Conservation (phyloP, 1,139 yeast species). For the Suhomyces terraborum region DNA sequence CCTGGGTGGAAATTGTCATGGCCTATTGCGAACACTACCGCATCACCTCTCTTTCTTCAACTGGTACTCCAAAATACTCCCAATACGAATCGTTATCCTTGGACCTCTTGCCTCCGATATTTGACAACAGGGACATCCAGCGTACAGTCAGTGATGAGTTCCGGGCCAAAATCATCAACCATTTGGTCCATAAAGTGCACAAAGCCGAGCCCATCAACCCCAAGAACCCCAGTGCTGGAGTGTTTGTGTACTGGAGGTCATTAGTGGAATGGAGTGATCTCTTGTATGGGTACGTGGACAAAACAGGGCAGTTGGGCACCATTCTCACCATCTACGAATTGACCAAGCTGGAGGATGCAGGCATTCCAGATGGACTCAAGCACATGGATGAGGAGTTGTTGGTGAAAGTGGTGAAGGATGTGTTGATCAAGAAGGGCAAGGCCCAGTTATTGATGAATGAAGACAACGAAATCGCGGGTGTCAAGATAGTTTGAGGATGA, state of each 20-base stretch:
- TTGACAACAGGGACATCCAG: conserved; percentile 51
- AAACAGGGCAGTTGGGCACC: conserved; percentile 74
- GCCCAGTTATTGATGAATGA: conserved; percentile 68
- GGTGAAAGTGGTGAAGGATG: conserved; percentile 52
- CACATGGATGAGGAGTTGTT: conserved; percentile 63
- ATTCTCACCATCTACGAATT: conserved; percentile 85
- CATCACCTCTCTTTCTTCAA: conserved; percentile 41
- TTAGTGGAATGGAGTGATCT: conserved; percentile 77
- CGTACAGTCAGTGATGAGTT: conserved; percentile 59
- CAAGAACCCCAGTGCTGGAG: conserved; percentile 45
- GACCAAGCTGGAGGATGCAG: conserved; percentile 62
- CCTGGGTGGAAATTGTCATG: conserved; percentile 47
- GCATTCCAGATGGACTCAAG: conserved; percentile 56
- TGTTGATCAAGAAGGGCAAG: conserved; percentile 64
- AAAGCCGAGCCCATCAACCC: conserved; percentile 55
- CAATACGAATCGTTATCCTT: conserved; percentile 28
- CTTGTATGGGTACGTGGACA: conserved; percentile 51
- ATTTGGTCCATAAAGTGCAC: conserved; percentile 54
- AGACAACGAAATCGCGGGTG: conserved; percentile 61
- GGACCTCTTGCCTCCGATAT: conserved; percentile 37
- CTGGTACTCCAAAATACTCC: conserved; percentile 31
- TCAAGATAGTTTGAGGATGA: conserved; percentile 51
- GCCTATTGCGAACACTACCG: conserved; percentile 60
- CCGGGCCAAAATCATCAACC: conserved; percentile 54
- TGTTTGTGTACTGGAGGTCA: conserved; percentile 68